phyloP scores from a whole-genome alignment of 495 filamentous ascomycete genomes.

The Tuber borchii region DNA sequence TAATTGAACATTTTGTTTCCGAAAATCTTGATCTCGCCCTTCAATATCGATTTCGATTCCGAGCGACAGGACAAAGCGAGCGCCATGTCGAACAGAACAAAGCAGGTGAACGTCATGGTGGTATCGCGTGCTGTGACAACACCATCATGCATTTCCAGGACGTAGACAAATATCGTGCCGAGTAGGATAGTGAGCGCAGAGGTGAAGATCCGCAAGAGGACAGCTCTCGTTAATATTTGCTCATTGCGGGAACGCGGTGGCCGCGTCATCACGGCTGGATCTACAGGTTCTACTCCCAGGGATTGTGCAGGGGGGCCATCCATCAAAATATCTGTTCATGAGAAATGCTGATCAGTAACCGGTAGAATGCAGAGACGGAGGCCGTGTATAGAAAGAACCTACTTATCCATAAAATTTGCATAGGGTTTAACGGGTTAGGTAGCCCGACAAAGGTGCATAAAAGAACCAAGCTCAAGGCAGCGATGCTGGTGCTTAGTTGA shows the following conservation, averaged over 20 bases:
- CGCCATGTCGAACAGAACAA: slow-evolving; percentile 98
- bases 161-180: slow-evolving; percentile 85
- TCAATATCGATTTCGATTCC: slow-evolving; percentile 78
- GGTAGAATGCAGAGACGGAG: slow-evolving; percentile 1
- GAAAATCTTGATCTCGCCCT: slow-evolving; percentile 74
- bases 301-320: slow-evolving; percentile 96
- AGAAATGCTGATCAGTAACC: slow-evolving; percentile 2
- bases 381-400: slow-evolving; percentile 44
- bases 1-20: slow-evolving; percentile 93
- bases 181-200: slow-evolving; percentile 82
- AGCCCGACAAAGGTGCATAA: slow-evolving; percentile 86
- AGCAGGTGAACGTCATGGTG: slow-evolving; percentile 98
- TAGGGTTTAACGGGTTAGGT: slow-evolving; percentile 90
- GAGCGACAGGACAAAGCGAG: slow-evolving; percentile 91
- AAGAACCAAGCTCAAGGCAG: slow-evolving; percentile 83
- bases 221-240: slow-evolving; percentile 72
- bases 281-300: slow-evolving; percentile 89
- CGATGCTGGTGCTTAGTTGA: slow-evolving; percentile 93
- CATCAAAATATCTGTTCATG: slow-evolving; percentile 87
- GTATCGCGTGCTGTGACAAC: slow-evolving; percentile 86
- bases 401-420: slow-evolving; percentile 99
- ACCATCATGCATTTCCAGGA: slow-evolving; percentile 80
- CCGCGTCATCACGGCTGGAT: slow-evolving; percentile 85
- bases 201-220: slow-evolving; percentile 79
- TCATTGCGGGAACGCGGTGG: slow-evolving; percentile 79